These are phyloP conservation scores for Botrytis galanthina DNA, from an alignment of 2,329 filamentous ascomycete species.

Conservation along the genomic window DNA sequence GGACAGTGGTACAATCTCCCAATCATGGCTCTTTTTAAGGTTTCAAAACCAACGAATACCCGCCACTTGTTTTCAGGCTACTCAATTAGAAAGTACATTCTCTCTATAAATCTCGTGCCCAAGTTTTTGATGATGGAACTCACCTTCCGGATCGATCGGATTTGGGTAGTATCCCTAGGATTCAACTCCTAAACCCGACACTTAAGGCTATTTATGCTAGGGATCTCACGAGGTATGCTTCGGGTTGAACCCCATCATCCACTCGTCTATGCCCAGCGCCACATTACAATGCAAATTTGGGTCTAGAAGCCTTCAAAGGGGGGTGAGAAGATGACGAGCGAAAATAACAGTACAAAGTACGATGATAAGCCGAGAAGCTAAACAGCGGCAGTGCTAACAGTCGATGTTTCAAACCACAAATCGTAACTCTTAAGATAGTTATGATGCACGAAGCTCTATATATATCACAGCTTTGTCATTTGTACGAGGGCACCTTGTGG, in stretches of 20 bases:
- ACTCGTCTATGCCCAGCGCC: conserved; percentile 19
- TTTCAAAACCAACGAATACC: conserved; percentile 14
- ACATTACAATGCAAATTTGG: not conserved
- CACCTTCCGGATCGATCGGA: conserved; percentile 4
- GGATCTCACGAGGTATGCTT: conserved; percentile 13
- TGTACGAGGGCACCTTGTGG: conserved; percentile 19
- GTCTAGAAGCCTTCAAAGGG: not conserved
- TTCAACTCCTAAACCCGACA: conserved; percentile 12
- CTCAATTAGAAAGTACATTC: not conserved
- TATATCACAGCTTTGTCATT: conserved; percentile 14
- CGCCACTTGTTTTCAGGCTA: conserved; percentile 16
- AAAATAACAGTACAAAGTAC: conserved; percentile 10
- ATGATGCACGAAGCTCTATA: conserved; percentile 14
- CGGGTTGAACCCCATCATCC: not conserved
- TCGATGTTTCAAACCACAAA: conserved; percentile 4
- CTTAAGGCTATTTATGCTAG: conserved; percentile 13
- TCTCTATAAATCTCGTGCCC: conserved; percentile 10
- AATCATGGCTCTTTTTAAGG: conserved; percentile 9
- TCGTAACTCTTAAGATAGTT: conserved; percentile 12
- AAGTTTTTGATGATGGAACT: not conserved
- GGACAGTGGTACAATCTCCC: not conserved
- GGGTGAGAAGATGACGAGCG: conserved; percentile 18
- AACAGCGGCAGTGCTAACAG: not conserved
- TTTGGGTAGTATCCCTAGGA: conserved; percentile 21
- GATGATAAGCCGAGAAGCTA: not conserved